A percentile compares a stretch with the other conserved stretches of the same genome.
Evolutionary conservation across 345 rosid species (phyloP).

Genomic region (Cardamine chenopodiifolia): DNA sequence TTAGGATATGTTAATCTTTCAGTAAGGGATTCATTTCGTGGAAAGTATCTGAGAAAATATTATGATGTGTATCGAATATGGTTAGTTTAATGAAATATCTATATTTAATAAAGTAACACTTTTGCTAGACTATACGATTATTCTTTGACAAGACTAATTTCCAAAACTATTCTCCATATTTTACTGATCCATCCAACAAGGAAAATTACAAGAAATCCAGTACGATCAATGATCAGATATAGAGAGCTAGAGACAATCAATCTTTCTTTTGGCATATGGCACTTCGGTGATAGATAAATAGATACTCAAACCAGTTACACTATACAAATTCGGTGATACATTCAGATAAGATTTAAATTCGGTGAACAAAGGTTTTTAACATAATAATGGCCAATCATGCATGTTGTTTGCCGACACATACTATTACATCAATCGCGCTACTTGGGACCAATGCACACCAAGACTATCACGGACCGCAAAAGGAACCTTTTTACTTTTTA

Average conservation of each 20-base stretch:
- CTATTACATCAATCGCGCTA: constrained; percentile 33
- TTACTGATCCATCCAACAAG: neutral
- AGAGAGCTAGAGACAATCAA: neutral
- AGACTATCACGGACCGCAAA: constrained; percentile 16
- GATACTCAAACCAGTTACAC: neutral
- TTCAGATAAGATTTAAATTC: neutral
- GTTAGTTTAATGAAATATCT: constrained; percentile 25
- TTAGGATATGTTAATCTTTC: constrained; percentile 28
- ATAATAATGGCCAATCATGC: constrained; percentile 33
- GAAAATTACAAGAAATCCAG: too few species aligned
- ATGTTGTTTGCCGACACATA: constrained; percentile 37
- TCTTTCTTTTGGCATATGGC: neutral
- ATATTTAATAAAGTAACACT: neutral
- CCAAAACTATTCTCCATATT: constrained; percentile 3
- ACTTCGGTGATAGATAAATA: neutral
- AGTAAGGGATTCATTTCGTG: constrained; percentile 12
- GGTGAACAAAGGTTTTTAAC: constrained; percentile 15
- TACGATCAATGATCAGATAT: neutral
- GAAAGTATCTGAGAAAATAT: constrained; percentile 18
- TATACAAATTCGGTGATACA: constrained; percentile 9
- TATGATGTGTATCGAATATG: constrained; percentile 10
- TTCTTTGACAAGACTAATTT: constrained; percentile 35
- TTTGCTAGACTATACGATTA: constrained; percentile 24
- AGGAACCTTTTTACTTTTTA: neutral
- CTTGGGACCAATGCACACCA: constrained; percentile 35